These are phyloP conservation scores for Ottelia alismoides DNA, from an alignment of 106 monocot genomes.

Conservation along the genomic window DNA sequence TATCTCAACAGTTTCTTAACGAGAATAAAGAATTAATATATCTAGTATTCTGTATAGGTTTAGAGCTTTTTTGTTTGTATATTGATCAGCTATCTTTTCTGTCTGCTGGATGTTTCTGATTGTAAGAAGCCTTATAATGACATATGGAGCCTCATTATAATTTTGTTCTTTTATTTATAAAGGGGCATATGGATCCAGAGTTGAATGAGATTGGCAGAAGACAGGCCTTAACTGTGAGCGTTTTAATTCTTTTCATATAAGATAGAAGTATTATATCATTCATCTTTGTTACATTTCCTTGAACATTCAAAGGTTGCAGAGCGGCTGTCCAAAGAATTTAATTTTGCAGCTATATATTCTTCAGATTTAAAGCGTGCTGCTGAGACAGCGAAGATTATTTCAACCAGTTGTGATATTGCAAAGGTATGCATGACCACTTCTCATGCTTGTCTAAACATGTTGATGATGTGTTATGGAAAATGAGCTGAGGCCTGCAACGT, in stretches of 20 bases:
- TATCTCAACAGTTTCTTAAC: too few relatives aligned
- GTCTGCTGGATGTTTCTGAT: too few relatives aligned
- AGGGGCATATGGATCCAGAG: slow-evolving; percentile 85
- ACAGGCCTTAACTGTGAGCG: slow-evolving; percentile 55
- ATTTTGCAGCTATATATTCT: slow-evolving; percentile 60
- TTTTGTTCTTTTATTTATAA: neutral
- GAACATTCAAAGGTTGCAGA: slow-evolving; percentile 35
- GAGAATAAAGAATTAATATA: too few relatives aligned
- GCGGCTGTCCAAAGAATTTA: slow-evolving; percentile 49
- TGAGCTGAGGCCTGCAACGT: too few relatives aligned
- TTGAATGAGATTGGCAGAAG: slow-evolving; percentile 75
- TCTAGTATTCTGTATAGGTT: too few relatives aligned
- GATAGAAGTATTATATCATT: neutral
- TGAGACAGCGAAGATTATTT: slow-evolving; percentile 77
- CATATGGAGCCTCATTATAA: too few relatives aligned
- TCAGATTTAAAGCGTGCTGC: slow-evolving; percentile 91
- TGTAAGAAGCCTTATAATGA: too few relatives aligned
- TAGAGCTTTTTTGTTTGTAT: too few relatives aligned
- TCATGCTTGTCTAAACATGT: neutral
- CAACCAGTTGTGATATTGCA: slow-evolving; percentile 39
- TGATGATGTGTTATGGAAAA: neutral
- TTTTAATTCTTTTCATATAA: neutral
- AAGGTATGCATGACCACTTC: slow-evolving; percentile 34
- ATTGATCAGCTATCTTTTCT: too few relatives aligned
- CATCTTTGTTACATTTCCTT: neutral